Evolutionary conservation across 2,329 filamentous ascomycete genomes (phyloP).

Genomic region (Colletotrichum lindemuthianum): DNA sequence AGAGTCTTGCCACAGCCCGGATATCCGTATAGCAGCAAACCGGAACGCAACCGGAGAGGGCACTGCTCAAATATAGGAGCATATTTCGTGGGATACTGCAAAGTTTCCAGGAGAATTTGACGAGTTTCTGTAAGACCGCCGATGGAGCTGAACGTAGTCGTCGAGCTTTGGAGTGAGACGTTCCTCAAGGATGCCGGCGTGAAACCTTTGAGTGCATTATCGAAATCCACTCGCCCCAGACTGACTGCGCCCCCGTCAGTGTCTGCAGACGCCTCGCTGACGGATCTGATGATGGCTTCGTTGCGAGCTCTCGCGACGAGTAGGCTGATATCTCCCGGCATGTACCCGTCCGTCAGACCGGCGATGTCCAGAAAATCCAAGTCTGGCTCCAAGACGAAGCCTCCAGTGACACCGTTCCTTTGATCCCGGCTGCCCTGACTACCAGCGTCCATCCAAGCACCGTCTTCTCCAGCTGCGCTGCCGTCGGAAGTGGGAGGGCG

Average conservation of each 20-base stretch:
- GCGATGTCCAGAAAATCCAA: slow-evolving; percentile 94
- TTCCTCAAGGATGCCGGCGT: slow-evolving; percentile 95
- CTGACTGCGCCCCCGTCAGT: slow-evolving; percentile 62
- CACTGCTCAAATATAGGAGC: slow-evolving; percentile 97
- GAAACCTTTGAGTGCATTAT: slow-evolving; percentile 87
- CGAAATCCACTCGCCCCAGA: slow-evolving; percentile 81
- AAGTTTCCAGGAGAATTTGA: slow-evolving; percentile 90
- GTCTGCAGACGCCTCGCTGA: slow-evolving; percentile 58
- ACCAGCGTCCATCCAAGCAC: slow-evolving; percentile 80
- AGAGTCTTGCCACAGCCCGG: slow-evolving; percentile 97
- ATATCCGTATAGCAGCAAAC: slow-evolving; percentile 91
- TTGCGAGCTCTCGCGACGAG: slow-evolving; percentile 89
- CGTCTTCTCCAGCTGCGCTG: slow-evolving; percentile 61
- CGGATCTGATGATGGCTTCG: slow-evolving; percentile 88
- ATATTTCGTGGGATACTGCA: slow-evolving; percentile 97
- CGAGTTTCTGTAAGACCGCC: slow-evolving; percentile 88
- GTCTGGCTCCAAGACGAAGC: slow-evolving; percentile 78
- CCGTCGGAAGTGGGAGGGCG: slow-evolving; percentile 68
- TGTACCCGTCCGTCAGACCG: slow-evolving; percentile 95
- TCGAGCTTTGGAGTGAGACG: slow-evolving; percentile 91
- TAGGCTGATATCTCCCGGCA: slow-evolving; percentile 92
- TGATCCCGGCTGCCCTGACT: slow-evolving; percentile 62
- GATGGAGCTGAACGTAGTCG: slow-evolving; percentile 91
- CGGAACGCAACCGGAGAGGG: slow-evolving; percentile 91
- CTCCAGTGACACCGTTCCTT: slow-evolving; percentile 55